These are phyloP conservation scores for Trichosanthes cucumerina DNA, from an alignment of 306 rosid species.

Conservation along the genomic window DNA sequence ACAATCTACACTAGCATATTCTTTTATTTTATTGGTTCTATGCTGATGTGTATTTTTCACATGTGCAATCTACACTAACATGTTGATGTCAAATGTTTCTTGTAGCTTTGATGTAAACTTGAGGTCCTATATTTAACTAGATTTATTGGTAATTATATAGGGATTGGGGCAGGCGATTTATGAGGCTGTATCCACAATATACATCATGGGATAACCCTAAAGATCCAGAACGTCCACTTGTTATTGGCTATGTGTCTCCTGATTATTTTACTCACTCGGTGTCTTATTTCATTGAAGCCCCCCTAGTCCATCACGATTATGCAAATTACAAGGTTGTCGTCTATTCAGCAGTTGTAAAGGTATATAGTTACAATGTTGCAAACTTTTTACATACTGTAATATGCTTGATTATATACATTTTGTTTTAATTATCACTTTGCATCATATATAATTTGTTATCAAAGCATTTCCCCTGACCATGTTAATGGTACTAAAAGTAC, in stretches of 20 bases:
- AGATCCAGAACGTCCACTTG: constrained; percentile 83
- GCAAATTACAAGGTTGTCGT: constrained; percentile 69
- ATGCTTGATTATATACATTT: neutral
- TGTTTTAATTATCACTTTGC: neutral
- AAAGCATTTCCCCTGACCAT: neutral
- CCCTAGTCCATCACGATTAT: constrained; percentile 69
- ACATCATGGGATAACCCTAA: constrained; percentile 77
- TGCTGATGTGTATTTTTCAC: neutral
- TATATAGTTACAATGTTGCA: constrained; percentile 21
- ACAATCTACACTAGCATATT: neutral
- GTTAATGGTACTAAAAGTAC: neutral
- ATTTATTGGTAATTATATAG: constrained; percentile 34
- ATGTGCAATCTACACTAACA: neutral
- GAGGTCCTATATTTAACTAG: neutral
- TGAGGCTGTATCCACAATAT: constrained; percentile 63
- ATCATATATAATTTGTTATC: neutral
- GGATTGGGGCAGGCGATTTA: constrained; percentile 95
- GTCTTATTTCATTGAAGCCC: constrained; percentile 92
- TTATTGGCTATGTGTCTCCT: constrained; percentile 93
- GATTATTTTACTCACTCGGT: constrained; percentile 98
- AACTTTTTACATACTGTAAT: constrained; percentile 2
- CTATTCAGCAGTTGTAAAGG: constrained; percentile 99
- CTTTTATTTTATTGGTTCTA: neutral
- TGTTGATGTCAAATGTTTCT: neutral
- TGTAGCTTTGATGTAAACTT: neutral